phyloP scores from a whole-genome alignment of 768 basidiomycete genomes.

The Cyclocybe cylindracea region DNA sequence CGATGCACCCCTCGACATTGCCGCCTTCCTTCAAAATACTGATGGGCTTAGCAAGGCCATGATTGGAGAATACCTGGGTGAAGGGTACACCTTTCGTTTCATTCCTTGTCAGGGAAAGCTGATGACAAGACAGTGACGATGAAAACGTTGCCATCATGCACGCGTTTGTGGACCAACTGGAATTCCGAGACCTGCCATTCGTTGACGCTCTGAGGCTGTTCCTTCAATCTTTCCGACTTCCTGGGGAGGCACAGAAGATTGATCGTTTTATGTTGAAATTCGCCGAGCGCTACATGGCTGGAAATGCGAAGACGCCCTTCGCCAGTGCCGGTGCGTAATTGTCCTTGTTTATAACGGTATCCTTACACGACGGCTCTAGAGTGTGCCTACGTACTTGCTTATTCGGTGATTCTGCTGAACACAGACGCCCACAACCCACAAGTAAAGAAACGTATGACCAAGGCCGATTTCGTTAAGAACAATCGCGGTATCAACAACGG shows the following conservation, averaged over 20 bases:
- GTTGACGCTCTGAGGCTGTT: slow-evolving; percentile 89
- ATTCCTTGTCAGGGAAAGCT: background rate
- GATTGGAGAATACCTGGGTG: slow-evolving; percentile 98
- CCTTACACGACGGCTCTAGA: slow-evolving; percentile 45
- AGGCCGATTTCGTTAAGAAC: slow-evolving; percentile 88
- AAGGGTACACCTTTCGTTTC: slow-evolving; percentile 64
- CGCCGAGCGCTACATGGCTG: slow-evolving; percentile 93
- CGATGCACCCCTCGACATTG: slow-evolving; percentile 74
- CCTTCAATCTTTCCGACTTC: slow-evolving; percentile 94
- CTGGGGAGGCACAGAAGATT: slow-evolving; percentile 97
- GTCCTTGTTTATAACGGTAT: background rate
- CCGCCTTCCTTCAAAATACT: slow-evolving; percentile 79
- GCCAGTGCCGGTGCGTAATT: slow-evolving; percentile 83
- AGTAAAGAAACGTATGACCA: slow-evolving; percentile 93
- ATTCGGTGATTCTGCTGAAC: slow-evolving; percentile 94
- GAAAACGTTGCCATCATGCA: slow-evolving; percentile 94
- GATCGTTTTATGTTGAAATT: slow-evolving; percentile 99
- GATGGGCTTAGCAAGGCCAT: slow-evolving; percentile 94
- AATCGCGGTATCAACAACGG: slow-evolving; percentile 96
- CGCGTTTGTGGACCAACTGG: slow-evolving; percentile 91
- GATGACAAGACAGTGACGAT: slow-evolving; percentile 62
- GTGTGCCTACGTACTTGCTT: slow-evolving; percentile 92
- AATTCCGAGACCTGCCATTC: slow-evolving; percentile 80
- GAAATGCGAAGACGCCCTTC: slow-evolving; percentile 82
- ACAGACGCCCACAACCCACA: slow-evolving; percentile 97